Conservation (phyloP, 2,329 filamentous ascomycete genomes). For the Pyricularia sp. region DNA sequence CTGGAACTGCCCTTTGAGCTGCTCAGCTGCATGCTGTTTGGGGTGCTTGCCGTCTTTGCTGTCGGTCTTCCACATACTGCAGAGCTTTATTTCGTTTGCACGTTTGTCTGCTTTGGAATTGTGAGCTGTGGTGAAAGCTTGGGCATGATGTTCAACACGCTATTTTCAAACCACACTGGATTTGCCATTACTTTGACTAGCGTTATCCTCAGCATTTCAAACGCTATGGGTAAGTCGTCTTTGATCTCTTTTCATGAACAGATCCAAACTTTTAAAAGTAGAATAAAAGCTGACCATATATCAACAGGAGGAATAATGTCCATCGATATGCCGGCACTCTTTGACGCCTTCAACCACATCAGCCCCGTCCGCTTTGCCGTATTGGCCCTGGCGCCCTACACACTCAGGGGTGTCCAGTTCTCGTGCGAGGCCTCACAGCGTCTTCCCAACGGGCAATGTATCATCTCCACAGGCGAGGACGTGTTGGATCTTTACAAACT, state of each 20-base stretch:
- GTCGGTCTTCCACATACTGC: conserved; percentile 54
- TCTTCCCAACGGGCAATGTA: conserved; percentile 51
- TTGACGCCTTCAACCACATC: conserved; percentile 62
- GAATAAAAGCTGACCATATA: background rate
- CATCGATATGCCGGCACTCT: conserved; percentile 56
- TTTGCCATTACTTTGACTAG: conserved; percentile 68
- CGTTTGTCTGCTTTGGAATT: conserved; percentile 63
- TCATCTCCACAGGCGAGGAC: conserved; percentile 56
- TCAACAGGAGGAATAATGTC: conserved; percentile 48
- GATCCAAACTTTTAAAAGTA: background rate
- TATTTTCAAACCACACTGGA: conserved; percentile 60
- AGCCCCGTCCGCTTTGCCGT: conserved; percentile 62
- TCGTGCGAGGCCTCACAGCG: conserved; percentile 52
- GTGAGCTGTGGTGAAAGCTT: conserved; percentile 67
- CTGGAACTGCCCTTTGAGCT: conserved; percentile 67
- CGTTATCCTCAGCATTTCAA: conserved; percentile 59
- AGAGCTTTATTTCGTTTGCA: conserved; percentile 56
- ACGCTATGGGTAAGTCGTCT: conserved; percentile 45
- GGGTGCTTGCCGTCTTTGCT: conserved; percentile 53
- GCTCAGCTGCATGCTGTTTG: conserved; percentile 54
- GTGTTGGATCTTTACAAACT: conserved; percentile 60
- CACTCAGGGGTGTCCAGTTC: conserved; percentile 50
- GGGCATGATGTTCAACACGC: conserved; percentile 72
- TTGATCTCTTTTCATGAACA: background rate
- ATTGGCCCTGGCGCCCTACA: conserved; percentile 57